Evolutionary conservation across 164 flowering plant species (phyloP).

Genomic region (Annona cherimola): DNA sequence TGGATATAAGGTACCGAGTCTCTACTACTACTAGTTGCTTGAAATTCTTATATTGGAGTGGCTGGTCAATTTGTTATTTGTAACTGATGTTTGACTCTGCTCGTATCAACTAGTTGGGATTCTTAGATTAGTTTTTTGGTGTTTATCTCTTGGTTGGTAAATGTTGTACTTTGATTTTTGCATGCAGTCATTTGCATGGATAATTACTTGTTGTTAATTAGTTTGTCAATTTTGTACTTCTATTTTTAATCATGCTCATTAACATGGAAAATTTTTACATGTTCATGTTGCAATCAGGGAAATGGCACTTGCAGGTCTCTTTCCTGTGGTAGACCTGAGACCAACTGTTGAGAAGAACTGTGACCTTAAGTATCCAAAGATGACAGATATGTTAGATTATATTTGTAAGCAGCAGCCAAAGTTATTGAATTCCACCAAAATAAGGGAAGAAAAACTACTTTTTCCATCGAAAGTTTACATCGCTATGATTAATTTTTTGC

Average conservation of each 20-base stretch:
- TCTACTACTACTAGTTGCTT: constrained; percentile 4
- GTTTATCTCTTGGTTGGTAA: too few relatives aligned
- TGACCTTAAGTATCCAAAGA: constrained; percentile 51
- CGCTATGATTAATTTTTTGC: constrained; percentile 73
- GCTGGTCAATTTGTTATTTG: background rate
- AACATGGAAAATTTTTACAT: background rate
- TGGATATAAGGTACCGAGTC: constrained; percentile 78
- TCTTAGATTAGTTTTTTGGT: too few relatives aligned
- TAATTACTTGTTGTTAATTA: background rate
- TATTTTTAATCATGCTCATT: background rate
- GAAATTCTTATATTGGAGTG: background rate
- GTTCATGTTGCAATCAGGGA: constrained; percentile 42
- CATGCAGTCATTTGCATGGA: background rate
- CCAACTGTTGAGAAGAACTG: constrained; percentile 18
- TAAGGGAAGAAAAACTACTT: constrained; percentile 59
- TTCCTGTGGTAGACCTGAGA: constrained; percentile 45
- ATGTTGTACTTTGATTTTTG: too few relatives aligned
- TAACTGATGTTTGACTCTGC: background rate
- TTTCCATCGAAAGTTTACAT: constrained; percentile 74
- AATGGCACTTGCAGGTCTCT: constrained; percentile 89
- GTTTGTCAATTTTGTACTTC: background rate
- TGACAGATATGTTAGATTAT: constrained; percentile 63
- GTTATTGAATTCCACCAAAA: constrained; percentile 47
- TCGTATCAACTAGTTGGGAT: background rate
- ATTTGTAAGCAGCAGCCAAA: constrained; percentile 70